phyloP scores from a whole-genome alignment of 2,329 filamentous ascomycete genomes.

The Didymella pinodella region DNA sequence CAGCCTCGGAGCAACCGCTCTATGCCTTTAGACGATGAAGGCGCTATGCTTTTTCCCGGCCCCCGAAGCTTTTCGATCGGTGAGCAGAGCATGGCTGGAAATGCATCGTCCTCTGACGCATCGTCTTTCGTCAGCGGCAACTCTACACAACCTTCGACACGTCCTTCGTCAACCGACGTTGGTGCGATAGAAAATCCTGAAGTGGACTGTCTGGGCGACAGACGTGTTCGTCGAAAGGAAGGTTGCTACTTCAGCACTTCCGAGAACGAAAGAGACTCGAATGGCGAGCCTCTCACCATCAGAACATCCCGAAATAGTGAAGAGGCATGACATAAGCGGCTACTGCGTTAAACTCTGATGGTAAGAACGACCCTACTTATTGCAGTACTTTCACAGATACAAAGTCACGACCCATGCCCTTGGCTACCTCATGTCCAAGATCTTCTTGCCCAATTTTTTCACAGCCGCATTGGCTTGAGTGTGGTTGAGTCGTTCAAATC shows the following conservation, averaged over 20 bases:
- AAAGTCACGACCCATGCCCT: too few species aligned
- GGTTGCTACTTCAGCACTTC: not conserved
- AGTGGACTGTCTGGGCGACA: not conserved
- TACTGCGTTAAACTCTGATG: not conserved
- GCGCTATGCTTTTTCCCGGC: too few species aligned
- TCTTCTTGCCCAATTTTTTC: too few species aligned
- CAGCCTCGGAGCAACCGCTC: not conserved
- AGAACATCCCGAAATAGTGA: too few species aligned
- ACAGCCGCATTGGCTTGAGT: too few species aligned
- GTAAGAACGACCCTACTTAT: not conserved
- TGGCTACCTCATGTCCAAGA: too few species aligned
- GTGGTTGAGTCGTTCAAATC: too few species aligned
- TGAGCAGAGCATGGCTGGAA: not conserved
- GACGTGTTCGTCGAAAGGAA: not conserved
- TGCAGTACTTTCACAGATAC: too few species aligned
- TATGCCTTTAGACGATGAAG: not conserved
- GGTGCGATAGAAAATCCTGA: not conserved
- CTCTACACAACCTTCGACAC: not conserved
- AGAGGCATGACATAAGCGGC: not conserved
- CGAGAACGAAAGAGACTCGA: not conserved
- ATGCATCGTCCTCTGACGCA: not conserved
- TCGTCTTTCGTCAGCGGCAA: not conserved
- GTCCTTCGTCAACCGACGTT: not conserved
- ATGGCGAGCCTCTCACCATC: not conserved
- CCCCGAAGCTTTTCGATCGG: not conserved